phyloP scores from a whole-genome alignment of 2,329 filamentous ascomycete species.

The Cladophialophora carrionii region DNA sequence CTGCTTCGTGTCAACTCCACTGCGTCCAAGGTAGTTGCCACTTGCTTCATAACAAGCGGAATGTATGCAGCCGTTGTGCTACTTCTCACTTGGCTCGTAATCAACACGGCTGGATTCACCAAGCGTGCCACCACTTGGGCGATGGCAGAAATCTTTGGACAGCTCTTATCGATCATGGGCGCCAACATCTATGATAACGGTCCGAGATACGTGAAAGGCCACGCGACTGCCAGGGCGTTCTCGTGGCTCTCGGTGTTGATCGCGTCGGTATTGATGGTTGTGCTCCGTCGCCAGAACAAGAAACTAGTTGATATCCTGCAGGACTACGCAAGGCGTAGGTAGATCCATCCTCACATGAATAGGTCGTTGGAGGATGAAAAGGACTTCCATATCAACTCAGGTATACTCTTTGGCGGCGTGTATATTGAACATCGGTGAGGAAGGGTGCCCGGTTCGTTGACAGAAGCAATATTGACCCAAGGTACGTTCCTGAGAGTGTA shows the following conservation, averaged over 20 bases:
- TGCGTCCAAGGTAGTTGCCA: conserved; percentile 15
- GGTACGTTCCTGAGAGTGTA: background rate
- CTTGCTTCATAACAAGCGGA: conserved; percentile 19
- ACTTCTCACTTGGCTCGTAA: conserved; percentile 12
- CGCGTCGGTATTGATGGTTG: background rate
- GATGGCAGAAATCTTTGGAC: conserved; percentile 18
- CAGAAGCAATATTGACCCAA: background rate
- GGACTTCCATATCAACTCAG: conserved; percentile 9
- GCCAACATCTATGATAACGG: conserved; percentile 21
- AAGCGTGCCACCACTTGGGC: conserved; percentile 25
- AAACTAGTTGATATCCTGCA: background rate
- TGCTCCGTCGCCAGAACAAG: conserved; percentile 3
- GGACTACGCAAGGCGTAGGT: conserved; percentile 1
- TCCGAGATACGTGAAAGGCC: conserved; percentile 26
- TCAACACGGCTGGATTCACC: conserved; percentile 26
- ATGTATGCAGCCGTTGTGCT: conserved; percentile 18
- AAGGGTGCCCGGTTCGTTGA: background rate
- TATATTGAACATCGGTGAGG: background rate
- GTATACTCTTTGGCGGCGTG: conserved; percentile 2
- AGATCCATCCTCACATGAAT: conserved; percentile 11
- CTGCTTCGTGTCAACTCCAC: conserved; percentile 8
- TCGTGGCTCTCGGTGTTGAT: background rate
- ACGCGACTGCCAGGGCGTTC: conserved; percentile 14
- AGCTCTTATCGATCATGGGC: conserved; percentile 20
- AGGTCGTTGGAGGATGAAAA: conserved; percentile 6